phyloP scores from a whole-genome alignment of 257 asterid genomes.

The Ilex asprella region DNA sequence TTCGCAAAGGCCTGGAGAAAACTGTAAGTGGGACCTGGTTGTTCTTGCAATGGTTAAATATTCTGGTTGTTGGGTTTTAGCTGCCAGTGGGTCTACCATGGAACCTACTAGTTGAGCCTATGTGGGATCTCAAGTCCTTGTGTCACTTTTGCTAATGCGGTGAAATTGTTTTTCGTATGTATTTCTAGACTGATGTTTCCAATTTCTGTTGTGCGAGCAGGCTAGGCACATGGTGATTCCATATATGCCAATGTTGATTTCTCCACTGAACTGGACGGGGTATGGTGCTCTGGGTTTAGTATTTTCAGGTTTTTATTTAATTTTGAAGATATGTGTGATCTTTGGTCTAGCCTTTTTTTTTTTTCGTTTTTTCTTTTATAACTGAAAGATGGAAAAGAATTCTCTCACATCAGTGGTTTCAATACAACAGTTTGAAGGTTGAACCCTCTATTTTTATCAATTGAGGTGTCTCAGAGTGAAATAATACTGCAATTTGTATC shows the following conservation, averaged over 20 bases:
- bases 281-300: constrained; percentile 30
- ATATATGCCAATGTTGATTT: constrained; percentile 96
- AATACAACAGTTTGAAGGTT: neutral
- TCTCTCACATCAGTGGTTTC: neutral
- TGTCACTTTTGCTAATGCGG: neutral
- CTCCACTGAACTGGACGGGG: constrained; percentile 93
- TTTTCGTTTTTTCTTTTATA: neutral
- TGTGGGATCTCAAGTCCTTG: neutral
- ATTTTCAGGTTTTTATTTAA: neutral
- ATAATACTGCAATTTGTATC: no score
- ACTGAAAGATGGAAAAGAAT: neutral
- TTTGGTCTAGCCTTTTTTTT: no score
- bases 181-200: neutral
- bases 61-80: neutral
- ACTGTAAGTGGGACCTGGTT: constrained; percentile 45
- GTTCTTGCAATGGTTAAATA: neutral
- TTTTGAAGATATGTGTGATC: neutral
- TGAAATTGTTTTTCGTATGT: neutral
- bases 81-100: neutral
- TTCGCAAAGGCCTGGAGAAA: constrained; percentile 87
- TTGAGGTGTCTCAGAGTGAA: neutral
- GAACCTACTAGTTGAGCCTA: neutral
- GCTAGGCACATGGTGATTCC: constrained; percentile 99
- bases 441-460: neutral
- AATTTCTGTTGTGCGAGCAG: constrained; percentile 37